phyloP scores from a whole-genome alignment of 306 rosid genomes.

The Elaeagnus macrophylla region DNA sequence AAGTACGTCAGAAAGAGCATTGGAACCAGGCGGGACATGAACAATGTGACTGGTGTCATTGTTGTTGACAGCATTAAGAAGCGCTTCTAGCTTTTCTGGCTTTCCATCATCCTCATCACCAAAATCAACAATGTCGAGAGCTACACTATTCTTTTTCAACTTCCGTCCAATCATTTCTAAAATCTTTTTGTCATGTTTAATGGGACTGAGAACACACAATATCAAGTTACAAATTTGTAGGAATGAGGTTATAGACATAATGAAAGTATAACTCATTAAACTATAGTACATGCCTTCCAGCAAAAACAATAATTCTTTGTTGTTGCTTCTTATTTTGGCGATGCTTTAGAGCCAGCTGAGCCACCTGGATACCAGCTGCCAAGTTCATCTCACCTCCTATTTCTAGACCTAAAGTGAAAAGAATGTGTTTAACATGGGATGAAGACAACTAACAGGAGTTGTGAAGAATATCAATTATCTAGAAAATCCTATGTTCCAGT shows the following conservation, averaged over 20 bases:
- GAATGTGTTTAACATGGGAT: background rate
- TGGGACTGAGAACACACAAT: conserved; percentile 37
- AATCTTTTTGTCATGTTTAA: conserved; percentile 67
- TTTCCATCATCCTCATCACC: conserved; percentile 90
- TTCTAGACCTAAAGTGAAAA: conserved; percentile 54
- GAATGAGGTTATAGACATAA: conserved; percentile 2
- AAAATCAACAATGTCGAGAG: conserved; percentile 79
- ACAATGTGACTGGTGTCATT: conserved; percentile 67
- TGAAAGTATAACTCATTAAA: conserved; percentile 4
- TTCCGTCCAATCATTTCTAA: conserved; percentile 81
- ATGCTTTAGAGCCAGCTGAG: conserved; percentile 95
- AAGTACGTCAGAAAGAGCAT: conserved; percentile 54
- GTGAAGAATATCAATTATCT: background rate
- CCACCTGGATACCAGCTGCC: conserved; percentile 94
- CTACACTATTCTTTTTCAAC: conserved; percentile 85
- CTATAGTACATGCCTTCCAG: conserved; percentile 54
- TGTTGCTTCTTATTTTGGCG: conserved; percentile 97
- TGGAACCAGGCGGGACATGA: conserved; percentile 47
- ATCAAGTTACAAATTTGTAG: conserved; percentile 9
- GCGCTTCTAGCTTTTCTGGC: conserved; percentile 76
- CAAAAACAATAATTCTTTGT: conserved; percentile 85
- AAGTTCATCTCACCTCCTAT: conserved; percentile 91
- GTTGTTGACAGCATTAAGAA: conserved; percentile 73
- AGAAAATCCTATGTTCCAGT: too few relatives aligned
- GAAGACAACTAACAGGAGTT: background rate